Base-by-base conservation (phyloP, 2,329 filamentous ascomycete genomes). In the Colletotrichum chrysophilum region DNA sequence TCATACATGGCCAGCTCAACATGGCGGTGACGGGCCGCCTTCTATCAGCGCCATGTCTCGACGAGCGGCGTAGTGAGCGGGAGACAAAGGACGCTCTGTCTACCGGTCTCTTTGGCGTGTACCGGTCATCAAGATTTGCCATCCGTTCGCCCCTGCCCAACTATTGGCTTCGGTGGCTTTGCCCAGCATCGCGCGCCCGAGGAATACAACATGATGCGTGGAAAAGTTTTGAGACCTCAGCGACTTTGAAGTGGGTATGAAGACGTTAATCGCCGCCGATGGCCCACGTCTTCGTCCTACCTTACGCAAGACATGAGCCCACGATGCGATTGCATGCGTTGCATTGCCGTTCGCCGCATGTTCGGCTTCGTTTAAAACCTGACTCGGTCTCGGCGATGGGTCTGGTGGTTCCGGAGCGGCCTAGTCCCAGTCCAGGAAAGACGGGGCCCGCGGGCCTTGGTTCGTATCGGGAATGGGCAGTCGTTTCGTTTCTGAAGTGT, bases 41-140 rank as follows among this genome's bases (percentile, higher is more conserved):
- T 60, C 70, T 34, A 75, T 58, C 61, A 73, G 58, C 74, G 74
- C 74, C 74, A 76, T 74, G 70, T 74, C 74, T 74, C 30, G 74
- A 58, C 61, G 34, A 43, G 74, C 58, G 70, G 70, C 69, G 32
- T 69, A 74, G 74, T n/a, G 48, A 55, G 52, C 43, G 64, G 56
- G 64, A 43, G 28, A 76, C 74, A 76, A 76, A 76, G 74, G 48
- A 61, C 18, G 36, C 48, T 28, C 64, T 58, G 26, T 61, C 43
- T 66, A 64, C 38, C 62, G 66, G 74, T 65, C 58, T 68, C 12
- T 61, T 60, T 69, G 69, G 32, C 24, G 66, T 72, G 58, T 38
- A 55, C 58, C 74, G 65, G 58, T 58, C 70, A 69, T 69, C n/a
- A 52, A 52, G 43, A 52, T 74, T 65, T 34, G 36, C n/a, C 28